These are phyloP conservation scores for Rhizomucor miehei DNA, from an alignment of 371 early-diverging fungal species.

Conservation along the genomic window DNA sequence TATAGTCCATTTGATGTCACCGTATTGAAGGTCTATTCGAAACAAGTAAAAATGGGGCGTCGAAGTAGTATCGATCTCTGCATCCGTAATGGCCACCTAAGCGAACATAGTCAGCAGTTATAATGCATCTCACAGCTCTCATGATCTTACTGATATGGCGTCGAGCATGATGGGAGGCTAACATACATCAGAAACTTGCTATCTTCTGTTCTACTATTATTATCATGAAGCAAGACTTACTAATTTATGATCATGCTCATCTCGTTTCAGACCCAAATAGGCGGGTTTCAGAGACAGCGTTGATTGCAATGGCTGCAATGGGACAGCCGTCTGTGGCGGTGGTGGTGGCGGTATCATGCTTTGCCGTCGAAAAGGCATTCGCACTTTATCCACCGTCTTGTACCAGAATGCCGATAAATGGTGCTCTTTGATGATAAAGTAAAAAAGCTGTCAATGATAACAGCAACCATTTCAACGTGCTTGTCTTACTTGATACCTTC, in stretches of 20 bases:
- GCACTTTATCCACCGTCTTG: too few relatives aligned
- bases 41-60: conserved; percentile 27
- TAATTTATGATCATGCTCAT: conserved; percentile 32
- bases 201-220: too few relatives aligned
- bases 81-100: conserved; percentile 34
- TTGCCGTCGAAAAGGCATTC: too few relatives aligned
- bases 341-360: too few relatives aligned
- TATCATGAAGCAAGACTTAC: conserved; percentile 13
- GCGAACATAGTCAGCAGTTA: too few relatives aligned
- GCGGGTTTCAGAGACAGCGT: conserved; percentile 9
- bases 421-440: too few relatives aligned
- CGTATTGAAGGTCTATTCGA: conserved; percentile 76
- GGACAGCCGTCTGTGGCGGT: not conserved
- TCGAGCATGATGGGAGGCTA: conserved; percentile 45
- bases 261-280: conserved; percentile 22
- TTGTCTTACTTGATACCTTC: too few relatives aligned
- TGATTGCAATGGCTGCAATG: conserved; percentile 5
- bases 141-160: conserved; percentile 21
- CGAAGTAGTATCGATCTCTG: conserved; percentile 34
- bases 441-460: too few relatives aligned
- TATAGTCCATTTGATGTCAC: conserved; percentile 78
- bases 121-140: not conserved
- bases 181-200: not conserved
- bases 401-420: too few relatives aligned
- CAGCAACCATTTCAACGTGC: too few relatives aligned